Conservation (phyloP, 495 filamentous ascomycete genomes). For the Podospora comata region DNA sequence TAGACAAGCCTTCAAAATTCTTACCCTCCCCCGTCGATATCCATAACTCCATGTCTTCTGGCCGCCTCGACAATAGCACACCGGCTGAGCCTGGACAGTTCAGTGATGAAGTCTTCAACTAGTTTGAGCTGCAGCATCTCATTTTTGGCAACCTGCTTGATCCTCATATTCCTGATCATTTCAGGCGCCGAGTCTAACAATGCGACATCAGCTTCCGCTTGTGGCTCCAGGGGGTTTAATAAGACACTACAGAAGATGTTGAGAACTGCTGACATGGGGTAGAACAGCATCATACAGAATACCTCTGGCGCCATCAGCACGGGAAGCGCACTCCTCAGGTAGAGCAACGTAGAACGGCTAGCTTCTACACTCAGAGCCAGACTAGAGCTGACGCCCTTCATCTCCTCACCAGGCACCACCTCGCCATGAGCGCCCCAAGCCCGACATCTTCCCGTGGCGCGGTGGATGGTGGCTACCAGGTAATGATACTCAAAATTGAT, state of each 20-base stretch:
- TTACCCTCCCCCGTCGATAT: neutral
- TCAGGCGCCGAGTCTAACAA: constrained; percentile 41
- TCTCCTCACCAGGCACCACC: constrained; percentile 31
- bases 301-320: constrained; percentile 41
- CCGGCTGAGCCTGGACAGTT: constrained; percentile 39
- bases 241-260: constrained; percentile 52
- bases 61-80: constrained; percentile 21
- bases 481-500: constrained; percentile 52
- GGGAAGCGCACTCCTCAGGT: constrained; percentile 41
- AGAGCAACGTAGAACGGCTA: constrained; percentile 50
- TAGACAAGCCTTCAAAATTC: no score
- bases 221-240: constrained; percentile 44
- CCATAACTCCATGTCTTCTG: neutral
- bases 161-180: constrained; percentile 45
- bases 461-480: constrained; percentile 51
- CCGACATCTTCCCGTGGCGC: constrained; percentile 48
- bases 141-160: constrained; percentile 36
- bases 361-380: constrained; percentile 51
- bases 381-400: constrained; percentile 49
- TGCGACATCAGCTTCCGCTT: constrained; percentile 45
- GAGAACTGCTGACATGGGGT: constrained; percentile 51
- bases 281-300: constrained; percentile 52
- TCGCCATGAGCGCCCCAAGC: constrained; percentile 21
- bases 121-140: constrained; percentile 47
- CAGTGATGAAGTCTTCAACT: constrained; percentile 48